phyloP scores from a whole-genome alignment of 2,329 filamentous ascomycete genomes.

The Didymella pomorum region DNA sequence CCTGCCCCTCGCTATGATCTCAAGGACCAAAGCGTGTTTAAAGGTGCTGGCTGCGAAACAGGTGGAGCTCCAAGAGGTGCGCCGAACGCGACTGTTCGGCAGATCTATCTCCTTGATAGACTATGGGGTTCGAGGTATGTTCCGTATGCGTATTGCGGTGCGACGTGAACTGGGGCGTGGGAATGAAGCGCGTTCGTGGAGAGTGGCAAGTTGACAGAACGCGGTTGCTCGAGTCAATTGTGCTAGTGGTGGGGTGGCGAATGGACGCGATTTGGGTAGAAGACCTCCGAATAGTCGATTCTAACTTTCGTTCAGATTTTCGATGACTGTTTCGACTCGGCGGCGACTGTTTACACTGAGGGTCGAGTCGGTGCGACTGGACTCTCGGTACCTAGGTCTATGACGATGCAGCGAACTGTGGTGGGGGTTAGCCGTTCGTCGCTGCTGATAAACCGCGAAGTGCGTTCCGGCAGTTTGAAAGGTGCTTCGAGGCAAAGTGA shows the following conservation, averaged over 20 bases:
- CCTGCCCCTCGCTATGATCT: slow-evolving; percentile 88
- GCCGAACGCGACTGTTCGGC: slow-evolving; percentile 32
- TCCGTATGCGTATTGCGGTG: slow-evolving; percentile 1
- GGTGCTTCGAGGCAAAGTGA: background rate
- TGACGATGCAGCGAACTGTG: slow-evolving; percentile 40
- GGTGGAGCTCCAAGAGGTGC: slow-evolving; percentile 48
- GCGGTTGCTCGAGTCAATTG: slow-evolving; percentile 13
- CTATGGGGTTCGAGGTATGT: background rate
- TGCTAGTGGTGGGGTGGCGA: slow-evolving; percentile 21
- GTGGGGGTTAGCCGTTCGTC: slow-evolving; percentile 31
- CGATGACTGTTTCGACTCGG: background rate
- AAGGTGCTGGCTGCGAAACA: slow-evolving; percentile 69
- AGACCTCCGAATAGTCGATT: slow-evolving; percentile 5
- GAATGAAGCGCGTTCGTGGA: background rate
- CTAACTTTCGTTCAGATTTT: background rate
- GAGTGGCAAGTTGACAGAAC: slow-evolving; percentile 20
- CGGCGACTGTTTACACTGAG: slow-evolving; percentile 3
- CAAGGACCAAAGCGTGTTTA: slow-evolving; percentile 87
- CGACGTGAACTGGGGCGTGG: background rate
- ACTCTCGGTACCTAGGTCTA: slow-evolving; percentile 30
- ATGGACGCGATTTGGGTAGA: slow-evolving; percentile 10
- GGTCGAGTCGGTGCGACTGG: slow-evolving; percentile 27
- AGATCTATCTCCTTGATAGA: slow-evolving; percentile 13
- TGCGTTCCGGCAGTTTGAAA: background rate
- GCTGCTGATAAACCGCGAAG: slow-evolving; percentile 23